Evolutionary conservation across 1,284 basidiomycete species (phyloP).

Genomic region (Dichomitus squalens): DNA sequence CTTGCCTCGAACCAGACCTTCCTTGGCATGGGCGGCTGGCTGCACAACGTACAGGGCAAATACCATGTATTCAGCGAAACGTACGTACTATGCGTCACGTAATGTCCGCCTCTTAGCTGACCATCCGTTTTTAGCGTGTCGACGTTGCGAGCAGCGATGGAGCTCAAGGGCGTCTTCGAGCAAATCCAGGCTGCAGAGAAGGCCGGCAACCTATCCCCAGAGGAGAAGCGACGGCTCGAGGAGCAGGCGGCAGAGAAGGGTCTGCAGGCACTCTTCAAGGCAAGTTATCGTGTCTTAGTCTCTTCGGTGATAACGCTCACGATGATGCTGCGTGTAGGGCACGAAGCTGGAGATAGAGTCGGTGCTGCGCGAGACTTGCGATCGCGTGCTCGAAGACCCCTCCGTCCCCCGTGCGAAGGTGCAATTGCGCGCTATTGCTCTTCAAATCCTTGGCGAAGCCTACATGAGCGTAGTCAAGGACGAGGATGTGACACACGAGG

Average conservation of each 20-base stretch:
- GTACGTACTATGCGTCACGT: conserved; percentile 46
- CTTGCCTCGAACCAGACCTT: conserved; percentile 80
- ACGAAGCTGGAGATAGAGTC: conserved; percentile 96
- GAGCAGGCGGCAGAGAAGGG: conserved; percentile 97
- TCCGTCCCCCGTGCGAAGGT: conserved; percentile 60
- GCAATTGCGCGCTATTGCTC: conserved; percentile 75
- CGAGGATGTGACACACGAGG: conserved; percentile 51
- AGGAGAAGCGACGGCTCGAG: conserved; percentile 89
- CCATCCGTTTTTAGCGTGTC: conserved; percentile 65
- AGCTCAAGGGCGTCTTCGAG: conserved; percentile 94
- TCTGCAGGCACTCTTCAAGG: conserved; percentile 92
- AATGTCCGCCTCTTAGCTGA: not conserved
- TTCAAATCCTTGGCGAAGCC: conserved; percentile 84
- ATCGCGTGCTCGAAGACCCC: conserved; percentile 75
- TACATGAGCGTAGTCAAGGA: conserved; percentile 75
- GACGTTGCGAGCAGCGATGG: conserved; percentile 85
- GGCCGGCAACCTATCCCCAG: conserved; percentile 81
- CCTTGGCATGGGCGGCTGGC: conserved; percentile 87
- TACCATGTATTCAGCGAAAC: conserved; percentile 94
- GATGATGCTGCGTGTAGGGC: conserved; percentile 51
- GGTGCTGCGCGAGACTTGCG: conserved; percentile 92
- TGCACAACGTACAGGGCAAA: conserved; percentile 93
- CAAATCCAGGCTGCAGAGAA: conserved; percentile 93
- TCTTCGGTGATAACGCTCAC: not conserved
- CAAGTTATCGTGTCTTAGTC: conserved; percentile 29